phyloP scores from a whole-genome alignment of 1,139 yeast species.

The Diutina neorugosa region DNA sequence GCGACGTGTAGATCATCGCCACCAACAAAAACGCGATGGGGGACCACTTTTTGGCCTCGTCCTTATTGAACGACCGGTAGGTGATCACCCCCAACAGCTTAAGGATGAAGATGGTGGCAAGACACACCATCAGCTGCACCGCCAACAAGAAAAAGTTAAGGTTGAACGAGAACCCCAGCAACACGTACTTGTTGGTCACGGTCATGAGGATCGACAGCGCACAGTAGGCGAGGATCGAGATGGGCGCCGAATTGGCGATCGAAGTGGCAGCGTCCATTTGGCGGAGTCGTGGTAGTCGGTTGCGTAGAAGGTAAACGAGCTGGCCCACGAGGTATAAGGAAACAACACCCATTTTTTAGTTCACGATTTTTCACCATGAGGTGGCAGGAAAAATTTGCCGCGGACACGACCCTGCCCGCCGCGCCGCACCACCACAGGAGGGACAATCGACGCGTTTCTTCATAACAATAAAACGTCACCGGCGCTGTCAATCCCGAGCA shows the following conservation, averaged over 20 bases:
- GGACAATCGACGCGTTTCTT: background rate
- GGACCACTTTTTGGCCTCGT: slow-evolving; percentile 90
- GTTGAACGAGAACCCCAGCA: slow-evolving; percentile 73
- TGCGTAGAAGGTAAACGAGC: background rate
- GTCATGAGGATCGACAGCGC: slow-evolving; percentile 92
- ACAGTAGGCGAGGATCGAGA: slow-evolving; percentile 82
- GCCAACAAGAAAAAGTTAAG: slow-evolving; percentile 83
- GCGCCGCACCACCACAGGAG: background rate
- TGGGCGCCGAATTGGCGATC: slow-evolving; percentile 70
- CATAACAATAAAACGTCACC: no score
- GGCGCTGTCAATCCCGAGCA: no score
- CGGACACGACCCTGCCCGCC: background rate
- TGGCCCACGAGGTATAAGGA: slow-evolving; percentile 1
- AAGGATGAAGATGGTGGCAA: slow-evolving; percentile 55
- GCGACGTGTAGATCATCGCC: slow-evolving; percentile 89
- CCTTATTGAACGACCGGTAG: slow-evolving; percentile 73
- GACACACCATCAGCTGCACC: slow-evolving; percentile 74
- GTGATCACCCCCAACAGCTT: slow-evolving; percentile 68
- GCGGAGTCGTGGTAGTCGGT: background rate
- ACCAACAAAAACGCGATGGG: slow-evolving; percentile 88
- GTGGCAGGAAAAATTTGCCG: background rate
- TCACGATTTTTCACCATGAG: background rate
- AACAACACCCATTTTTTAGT: background rate
- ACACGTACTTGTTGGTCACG: slow-evolving; percentile 91
- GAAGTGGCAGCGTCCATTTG: background rate